Evolutionary conservation across 768 basidiomycete species (phyloP).

Genomic region (Mycena galericulata): DNA sequence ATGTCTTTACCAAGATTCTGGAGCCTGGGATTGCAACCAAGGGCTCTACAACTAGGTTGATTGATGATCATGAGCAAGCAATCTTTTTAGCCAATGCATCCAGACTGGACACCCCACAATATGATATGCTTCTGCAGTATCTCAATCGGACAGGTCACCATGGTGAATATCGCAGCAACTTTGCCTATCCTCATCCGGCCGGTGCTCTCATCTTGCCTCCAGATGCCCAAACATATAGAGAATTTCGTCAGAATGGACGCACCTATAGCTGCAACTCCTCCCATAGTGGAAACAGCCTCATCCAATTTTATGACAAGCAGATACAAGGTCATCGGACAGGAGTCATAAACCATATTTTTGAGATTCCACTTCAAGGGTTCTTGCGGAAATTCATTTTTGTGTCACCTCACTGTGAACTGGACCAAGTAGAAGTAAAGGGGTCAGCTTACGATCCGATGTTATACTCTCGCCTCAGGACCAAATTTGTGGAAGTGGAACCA

Average conservation of each 20-base stretch:
- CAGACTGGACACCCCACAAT: neutral
- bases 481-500: neutral
- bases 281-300: neutral
- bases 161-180: neutral
- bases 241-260: neutral
- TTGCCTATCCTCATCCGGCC: neutral
- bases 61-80: neutral
- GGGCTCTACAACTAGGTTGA: neutral
- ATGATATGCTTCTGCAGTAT: neutral
- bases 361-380: neutral
- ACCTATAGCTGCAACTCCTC: neutral
- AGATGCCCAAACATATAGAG: neutral
- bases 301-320: neutral
- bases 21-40: neutral
- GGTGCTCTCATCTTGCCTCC: constrained; percentile 1
- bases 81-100: neutral
- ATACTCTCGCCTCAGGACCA: neutral
- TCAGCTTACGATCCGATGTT: neutral
- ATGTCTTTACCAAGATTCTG: neutral
- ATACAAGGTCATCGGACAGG: neutral
- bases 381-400: neutral
- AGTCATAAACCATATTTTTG: neutral
- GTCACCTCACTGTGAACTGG: neutral
- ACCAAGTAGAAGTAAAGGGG: neutral
- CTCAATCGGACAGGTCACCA: neutral